Percentiles rank a stretch among this genome's conserved stretches.
These are phyloP conservation scores for Purpureocillium takamizusanense DNA, from an alignment of 2,329 filamentous ascomycete genomes.

Conservation along the genomic window DNA sequence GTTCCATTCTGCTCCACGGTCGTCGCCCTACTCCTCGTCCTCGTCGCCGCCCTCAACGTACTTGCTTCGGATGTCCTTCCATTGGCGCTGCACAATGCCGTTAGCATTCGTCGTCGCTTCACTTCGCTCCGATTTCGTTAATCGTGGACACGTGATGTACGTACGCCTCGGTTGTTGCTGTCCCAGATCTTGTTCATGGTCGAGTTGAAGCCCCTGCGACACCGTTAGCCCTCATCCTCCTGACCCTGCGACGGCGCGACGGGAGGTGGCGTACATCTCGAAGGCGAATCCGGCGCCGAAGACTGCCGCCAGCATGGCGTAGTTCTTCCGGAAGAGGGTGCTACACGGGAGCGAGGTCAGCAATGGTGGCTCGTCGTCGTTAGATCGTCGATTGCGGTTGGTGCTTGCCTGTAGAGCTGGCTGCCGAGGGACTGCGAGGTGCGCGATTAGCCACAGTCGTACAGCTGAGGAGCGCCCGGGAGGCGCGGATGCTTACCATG, in stretches of 20 bases:
- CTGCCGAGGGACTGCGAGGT: slow-evolving; percentile 24
- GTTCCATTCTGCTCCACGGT: slow-evolving; percentile 6
- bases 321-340: slow-evolving; percentile 78
- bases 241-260: slow-evolving; percentile 8
- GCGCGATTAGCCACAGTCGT: slow-evolving; percentile 24
- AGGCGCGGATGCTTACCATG: slow-evolving; percentile 22
- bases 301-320: slow-evolving; percentile 75
- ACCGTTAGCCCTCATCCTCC: slow-evolving; percentile 19
- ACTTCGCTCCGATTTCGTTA: no score
- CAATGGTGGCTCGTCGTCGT: slow-evolving; percentile 9
- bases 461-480: not conserved
- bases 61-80: slow-evolving; percentile 95
- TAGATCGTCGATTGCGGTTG: slow-evolving; percentile 9
- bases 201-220: slow-evolving; percentile 68
- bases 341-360: slow-evolving; percentile 39
- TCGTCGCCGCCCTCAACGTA: slow-evolving; percentile 68
- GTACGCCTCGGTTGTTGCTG: slow-evolving; percentile 80
- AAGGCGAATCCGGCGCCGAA: slow-evolving; percentile 84
- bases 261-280: slow-evolving; percentile 65
- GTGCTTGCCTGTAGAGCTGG: slow-evolving; percentile 31
- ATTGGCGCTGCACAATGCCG: slow-evolving; percentile 66
- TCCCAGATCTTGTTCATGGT: slow-evolving; percentile 85
- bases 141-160: slow-evolving; percentile 30
- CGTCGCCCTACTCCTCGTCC: slow-evolving; percentile 41
- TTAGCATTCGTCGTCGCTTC: slow-evolving; percentile 14